These are phyloP conservation scores for Proliferodiscus dingleyae DNA, from an alignment of 2,329 filamentous ascomycete genomes.

Conservation along the genomic window DNA sequence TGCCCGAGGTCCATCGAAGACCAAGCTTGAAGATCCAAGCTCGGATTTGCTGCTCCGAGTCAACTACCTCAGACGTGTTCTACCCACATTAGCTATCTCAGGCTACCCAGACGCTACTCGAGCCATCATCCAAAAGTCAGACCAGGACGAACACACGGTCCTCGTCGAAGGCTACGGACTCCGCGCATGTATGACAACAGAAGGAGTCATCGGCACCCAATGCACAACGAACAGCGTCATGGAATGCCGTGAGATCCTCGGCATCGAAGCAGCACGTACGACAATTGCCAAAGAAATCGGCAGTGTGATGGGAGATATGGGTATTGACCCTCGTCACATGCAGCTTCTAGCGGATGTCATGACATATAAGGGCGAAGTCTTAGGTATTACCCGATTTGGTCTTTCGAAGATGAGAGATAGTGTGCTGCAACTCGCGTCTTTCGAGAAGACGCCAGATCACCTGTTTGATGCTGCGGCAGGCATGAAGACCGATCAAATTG, in stretches of 20 bases:
- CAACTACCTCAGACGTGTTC: constrained; percentile 75
- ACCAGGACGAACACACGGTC: constrained; percentile 62
- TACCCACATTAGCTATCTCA: constrained; percentile 81
- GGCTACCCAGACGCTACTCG: constrained; percentile 82
- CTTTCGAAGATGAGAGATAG: constrained; percentile 94
- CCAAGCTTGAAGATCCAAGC: constrained; percentile 43
- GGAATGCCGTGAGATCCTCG: constrained; percentile 81
- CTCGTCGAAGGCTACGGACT: constrained; percentile 95
- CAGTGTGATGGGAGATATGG: constrained; percentile 88
- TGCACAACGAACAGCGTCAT: constrained; percentile 82
- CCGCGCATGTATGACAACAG: constrained; percentile 83
- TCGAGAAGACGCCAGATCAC: constrained; percentile 98
- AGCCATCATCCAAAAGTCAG: constrained; percentile 82
- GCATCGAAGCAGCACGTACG: constrained; percentile 86
- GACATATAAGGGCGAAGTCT: constrained; percentile 96
- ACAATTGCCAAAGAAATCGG: constrained; percentile 89
- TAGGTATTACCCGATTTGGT: constrained; percentile 94
- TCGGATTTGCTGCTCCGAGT: constrained; percentile 71
- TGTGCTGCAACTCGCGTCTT: constrained; percentile 88
- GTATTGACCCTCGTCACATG: constrained; percentile 97
- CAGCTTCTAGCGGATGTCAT: constrained; percentile 95
- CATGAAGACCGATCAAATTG: constrained; percentile 87
- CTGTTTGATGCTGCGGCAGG: constrained; percentile 89
- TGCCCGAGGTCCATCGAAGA: constrained; percentile 23
- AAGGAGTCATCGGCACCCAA: constrained; percentile 75